Evolutionary conservation across 1,284 basidiomycete genomes (phyloP), one percentile per base, ranked within the genome.

Genomic region (Naganishia albida): DNA sequence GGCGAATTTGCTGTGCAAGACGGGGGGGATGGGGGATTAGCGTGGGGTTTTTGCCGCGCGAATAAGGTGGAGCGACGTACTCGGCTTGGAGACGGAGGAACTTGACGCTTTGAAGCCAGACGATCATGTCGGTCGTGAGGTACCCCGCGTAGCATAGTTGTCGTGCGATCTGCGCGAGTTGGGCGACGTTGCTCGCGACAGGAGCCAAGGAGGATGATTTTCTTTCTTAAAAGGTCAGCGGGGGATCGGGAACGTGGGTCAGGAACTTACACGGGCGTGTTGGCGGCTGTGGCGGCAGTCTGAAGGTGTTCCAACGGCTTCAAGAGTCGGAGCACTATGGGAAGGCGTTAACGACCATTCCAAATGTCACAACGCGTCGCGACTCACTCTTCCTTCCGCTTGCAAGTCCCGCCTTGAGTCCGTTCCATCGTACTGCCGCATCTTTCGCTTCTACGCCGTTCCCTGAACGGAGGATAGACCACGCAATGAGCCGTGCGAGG

Each of bases 261-360:
- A 7, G 18, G 49, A 25, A 72, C 78, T 64, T 66, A 79, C 75
- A 80, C 68, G 16, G 80, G 76, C 3, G 72, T 67, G 39, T 87
- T 81, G 18, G 86, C 82, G n/a, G 89, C 88, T 69, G 88, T 89
- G 64, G 97, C 81, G 25, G 92, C 93, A 2, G 92, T 87, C 79
- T 99, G 96, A 20, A 96, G 83, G 80, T 97, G 93, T 77, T 99
- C 95, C 69, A 96, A 73, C 34, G 93, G 93, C 80, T 97, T 96
- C 73, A 93, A 92, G 62, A 98, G 82, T 23, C 95, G 86, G 84
- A 98, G 84, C 59, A 97, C 93, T 96, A 73, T 8, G 13, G 8
- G n/a, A 40, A 4, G 18, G 51, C 34, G 34, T 30, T 39, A 23
- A 8, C n/a, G n/a, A n/a, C n/a, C n/a, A n/a, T n/a, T n/a, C n/a